These are phyloP conservation scores for Arthroderma uncinatum DNA, from an alignment of 2,329 filamentous ascomycete genomes.

Conservation along the genomic window DNA sequence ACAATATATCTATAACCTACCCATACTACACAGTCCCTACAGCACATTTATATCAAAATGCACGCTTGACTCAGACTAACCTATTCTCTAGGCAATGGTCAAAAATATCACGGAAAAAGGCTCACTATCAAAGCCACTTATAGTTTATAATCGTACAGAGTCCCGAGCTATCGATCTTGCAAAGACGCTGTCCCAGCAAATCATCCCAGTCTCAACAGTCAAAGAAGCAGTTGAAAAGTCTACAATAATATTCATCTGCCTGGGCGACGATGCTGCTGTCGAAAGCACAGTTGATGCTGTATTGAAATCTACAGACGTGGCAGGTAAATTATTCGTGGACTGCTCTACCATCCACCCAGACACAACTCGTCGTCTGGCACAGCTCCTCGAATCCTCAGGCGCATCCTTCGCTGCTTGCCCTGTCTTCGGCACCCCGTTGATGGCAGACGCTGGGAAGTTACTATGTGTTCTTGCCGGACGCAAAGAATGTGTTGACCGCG, in stretches of 20 bases:
- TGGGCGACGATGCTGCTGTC: conserved; percentile 67
- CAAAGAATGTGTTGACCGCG: conserved; percentile 47
- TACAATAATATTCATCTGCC: conserved; percentile 70
- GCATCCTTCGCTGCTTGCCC: conserved; percentile 65
- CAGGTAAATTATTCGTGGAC: conserved; percentile 70
- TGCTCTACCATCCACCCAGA: conserved; percentile 82
- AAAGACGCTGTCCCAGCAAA: conserved; percentile 48
- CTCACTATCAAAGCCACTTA: conserved; percentile 56
- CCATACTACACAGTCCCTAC: no score
- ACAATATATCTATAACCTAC: background rate
- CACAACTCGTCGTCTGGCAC: conserved; percentile 56
- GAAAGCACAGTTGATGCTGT: conserved; percentile 49
- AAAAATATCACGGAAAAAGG: conserved; percentile 75
- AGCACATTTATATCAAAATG: no score
- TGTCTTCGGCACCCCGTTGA: conserved; percentile 34
- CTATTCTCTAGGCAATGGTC: conserved; percentile 56
- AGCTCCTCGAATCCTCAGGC: conserved; percentile 46
- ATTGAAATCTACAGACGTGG: conserved; percentile 43
- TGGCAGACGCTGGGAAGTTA: conserved; percentile 53
- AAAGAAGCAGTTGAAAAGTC: conserved; percentile 54
- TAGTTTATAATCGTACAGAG: conserved; percentile 69
- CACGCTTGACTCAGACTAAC: background rate
- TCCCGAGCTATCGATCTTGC: conserved; percentile 55
- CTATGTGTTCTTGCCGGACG: conserved; percentile 63
- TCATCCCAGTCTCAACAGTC: conserved; percentile 53